Evolutionary conservation across 164 flowering plant species (phyloP).

Genomic region (Macadamia integrifolia): DNA sequence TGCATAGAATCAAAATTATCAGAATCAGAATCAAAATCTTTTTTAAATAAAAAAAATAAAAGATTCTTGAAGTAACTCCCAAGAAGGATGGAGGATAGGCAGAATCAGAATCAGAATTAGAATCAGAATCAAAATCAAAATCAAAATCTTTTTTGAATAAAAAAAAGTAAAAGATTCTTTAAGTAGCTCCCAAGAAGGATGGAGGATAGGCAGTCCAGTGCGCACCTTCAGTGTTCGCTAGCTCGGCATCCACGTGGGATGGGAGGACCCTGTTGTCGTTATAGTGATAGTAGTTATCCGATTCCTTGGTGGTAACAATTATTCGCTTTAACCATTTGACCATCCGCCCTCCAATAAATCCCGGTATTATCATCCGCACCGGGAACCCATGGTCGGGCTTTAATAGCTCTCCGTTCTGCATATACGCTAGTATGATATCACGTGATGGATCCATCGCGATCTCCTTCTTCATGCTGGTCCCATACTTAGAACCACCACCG

Average conservation of each 20-base stretch:
- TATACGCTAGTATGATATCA: conserved; percentile 79
- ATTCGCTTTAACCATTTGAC: conserved; percentile 90
- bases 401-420: conserved; percentile 84
- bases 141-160: too few relatives aligned
- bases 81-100: too few relatives aligned
- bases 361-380: conserved; percentile 82
- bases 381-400: conserved; percentile 93
- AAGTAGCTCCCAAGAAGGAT: too few relatives aligned
- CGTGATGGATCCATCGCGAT: conserved; percentile 77
- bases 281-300: conserved; percentile 71
- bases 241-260: conserved; percentile 86
- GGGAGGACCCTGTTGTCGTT: conserved; percentile 86
- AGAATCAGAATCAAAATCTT: not conserved
- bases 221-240: conserved; percentile 76
- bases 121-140: too few relatives aligned
- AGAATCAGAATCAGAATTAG: not conserved
- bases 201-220: too few relatives aligned
- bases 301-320: conserved; percentile 60
- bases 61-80: too few relatives aligned
- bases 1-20: conserved; percentile 13
- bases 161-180: too few relatives aligned
- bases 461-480: conserved; percentile 64
- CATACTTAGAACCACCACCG: conserved; percentile 95
- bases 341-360: conserved; percentile 95
- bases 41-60: too few relatives aligned